Evolutionary conservation across 1,139 yeast species (phyloP), one percentile per base, ranked within the genome.

Genomic region (Martiniozyma asiatica): DNA sequence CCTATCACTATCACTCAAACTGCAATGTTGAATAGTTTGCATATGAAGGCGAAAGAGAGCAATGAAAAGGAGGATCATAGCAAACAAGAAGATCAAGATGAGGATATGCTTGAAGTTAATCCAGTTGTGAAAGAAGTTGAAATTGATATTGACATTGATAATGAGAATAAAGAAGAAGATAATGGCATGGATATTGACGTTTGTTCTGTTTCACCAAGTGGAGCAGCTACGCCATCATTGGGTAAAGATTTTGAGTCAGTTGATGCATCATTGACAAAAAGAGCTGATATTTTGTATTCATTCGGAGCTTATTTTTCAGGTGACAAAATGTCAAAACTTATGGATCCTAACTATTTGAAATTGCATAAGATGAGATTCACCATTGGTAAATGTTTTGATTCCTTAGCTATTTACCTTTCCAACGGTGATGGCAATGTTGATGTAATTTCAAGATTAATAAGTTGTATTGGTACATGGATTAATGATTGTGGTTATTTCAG

Each of bases 391-490:
- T 60, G 73, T 34, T 63, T 89, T 33, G 94, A 82, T 45, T 59
- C 63, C 6, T 57, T 81, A 13, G 67, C 65, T 41, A 48, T 57
- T 22, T 70, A 67, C 41, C 51, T 85, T 39, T 47, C 55, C 4
- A 51, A 59, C 4, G 68, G 68, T 34, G 73, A 68, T 33, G 85
- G 80, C 39, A 79, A 82, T 39, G 69, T 82, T n/a, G 70, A 72
- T 12, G 54, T 81, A 13, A 69, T 76, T 50, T 73, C 73, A 42
- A 73, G 74, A 26, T 62, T 78, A 29, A 55, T 85, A 27, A 72
- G 73, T 46, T 77, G 77, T 2, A 52, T 79, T 32, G 74, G 79
- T 43, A 73, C 79, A 8, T 89, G 94, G 85, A 72, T 89, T 40
- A 68, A 40, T 28, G 42, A 43, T 24, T 48, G 51, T 31, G 55